Percentiles rank a stretch among this genome's conserved stretches.
Evolutionary conservation across 2,329 filamentous ascomycete species (phyloP).

Genomic region (Cryphonectria japonica): DNA sequence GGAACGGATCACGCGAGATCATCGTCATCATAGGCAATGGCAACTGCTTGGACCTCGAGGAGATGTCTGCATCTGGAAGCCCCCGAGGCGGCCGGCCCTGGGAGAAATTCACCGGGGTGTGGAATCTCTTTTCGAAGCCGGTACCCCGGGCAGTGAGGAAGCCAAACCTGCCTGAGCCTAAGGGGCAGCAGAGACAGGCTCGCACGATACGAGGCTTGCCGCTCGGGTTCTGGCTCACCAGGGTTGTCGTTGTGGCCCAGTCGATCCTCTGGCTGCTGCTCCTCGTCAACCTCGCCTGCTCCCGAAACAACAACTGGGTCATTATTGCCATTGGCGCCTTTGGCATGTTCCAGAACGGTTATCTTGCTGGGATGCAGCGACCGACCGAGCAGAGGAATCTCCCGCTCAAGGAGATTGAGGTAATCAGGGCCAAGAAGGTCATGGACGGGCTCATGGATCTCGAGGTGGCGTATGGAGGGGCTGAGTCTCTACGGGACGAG

Average conservation of each 20-base stretch:
- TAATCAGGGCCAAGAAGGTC: conserved; percentile 18
- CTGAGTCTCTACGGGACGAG: conserved; percentile 7
- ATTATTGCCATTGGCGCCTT: conserved; percentile 45
- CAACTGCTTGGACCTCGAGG: conserved; percentile 46
- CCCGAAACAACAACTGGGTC: conserved; percentile 45
- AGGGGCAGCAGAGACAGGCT: neutral
- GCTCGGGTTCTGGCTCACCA: conserved; percentile 29
- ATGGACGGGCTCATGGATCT: conserved; percentile 30
- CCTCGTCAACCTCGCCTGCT: conserved; percentile 44
- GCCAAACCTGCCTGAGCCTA: neutral
- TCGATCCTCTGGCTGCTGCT: conserved; percentile 43
- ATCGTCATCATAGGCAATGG: conserved; percentile 43
- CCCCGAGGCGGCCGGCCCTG: conserved; percentile 21
- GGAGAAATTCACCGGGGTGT: conserved; percentile 19
- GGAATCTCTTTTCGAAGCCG: neutral
- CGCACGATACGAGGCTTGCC: conserved; percentile 17
- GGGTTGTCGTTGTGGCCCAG: neutral
- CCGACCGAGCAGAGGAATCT: conserved; percentile 31
- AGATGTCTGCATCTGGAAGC: conserved; percentile 37
- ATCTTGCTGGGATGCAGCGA: conserved; percentile 39
- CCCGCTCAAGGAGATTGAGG: conserved; percentile 17
- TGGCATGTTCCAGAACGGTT: conserved; percentile 46
- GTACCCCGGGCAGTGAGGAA: no score
- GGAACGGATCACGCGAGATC: conserved; percentile 46
- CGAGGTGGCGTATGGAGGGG: conserved; percentile 4